Percentiles rank a stretch among this genome's conserved stretches.
phyloP scores from a whole-genome alignment of 495 filamentous ascomycete genomes.

The Aspergillus sclerotioniger region DNA sequence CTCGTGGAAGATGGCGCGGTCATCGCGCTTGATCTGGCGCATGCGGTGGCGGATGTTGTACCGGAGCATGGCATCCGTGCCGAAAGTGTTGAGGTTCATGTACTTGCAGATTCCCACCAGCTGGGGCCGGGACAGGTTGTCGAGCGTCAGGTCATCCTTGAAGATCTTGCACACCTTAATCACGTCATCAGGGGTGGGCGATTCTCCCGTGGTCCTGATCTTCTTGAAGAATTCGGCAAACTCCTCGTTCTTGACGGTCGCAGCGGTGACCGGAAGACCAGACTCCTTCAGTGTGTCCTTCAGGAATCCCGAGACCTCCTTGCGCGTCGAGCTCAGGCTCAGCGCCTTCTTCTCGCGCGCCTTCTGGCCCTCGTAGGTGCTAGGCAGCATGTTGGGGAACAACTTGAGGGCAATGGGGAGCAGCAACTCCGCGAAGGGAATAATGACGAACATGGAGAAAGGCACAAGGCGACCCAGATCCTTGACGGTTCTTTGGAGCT shows the following conservation, averaged over 20 bases:
- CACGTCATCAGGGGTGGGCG: constrained; percentile 82
- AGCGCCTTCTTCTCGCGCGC: constrained; percentile 84
- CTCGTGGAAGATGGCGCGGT: constrained; percentile 91
- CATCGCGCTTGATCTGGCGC: constrained; percentile 98
- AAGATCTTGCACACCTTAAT: constrained; percentile 99
- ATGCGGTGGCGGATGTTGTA: constrained; percentile 97
- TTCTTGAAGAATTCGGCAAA: constrained; percentile 99
- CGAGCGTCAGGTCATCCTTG: constrained; percentile 95
- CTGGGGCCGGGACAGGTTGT: constrained; percentile 95
- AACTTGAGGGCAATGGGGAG: constrained; percentile 88
- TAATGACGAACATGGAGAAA: constrained; percentile 95
- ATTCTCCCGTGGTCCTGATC: constrained; percentile 85
- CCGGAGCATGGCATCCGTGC: constrained; percentile 94
- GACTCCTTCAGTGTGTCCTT: constrained; percentile 88
- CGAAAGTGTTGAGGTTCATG: constrained; percentile 96
- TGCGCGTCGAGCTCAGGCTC: constrained; percentile 78
- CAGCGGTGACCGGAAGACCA: constrained; percentile 79
- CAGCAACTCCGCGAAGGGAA: constrained; percentile 94
- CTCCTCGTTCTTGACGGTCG: constrained; percentile 87
- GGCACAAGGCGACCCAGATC: constrained; percentile 92
- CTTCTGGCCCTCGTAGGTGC: constrained; percentile 92
- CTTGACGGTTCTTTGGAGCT: constrained; percentile 87
- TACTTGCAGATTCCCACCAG: constrained; percentile 97
- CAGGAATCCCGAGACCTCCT: constrained; percentile 91
- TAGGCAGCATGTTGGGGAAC: constrained; percentile 95